These are phyloP conservation scores for Steccherinum ochraceum DNA, from an alignment of 768 basidiomycete genomes.

Conservation along the genomic window DNA sequence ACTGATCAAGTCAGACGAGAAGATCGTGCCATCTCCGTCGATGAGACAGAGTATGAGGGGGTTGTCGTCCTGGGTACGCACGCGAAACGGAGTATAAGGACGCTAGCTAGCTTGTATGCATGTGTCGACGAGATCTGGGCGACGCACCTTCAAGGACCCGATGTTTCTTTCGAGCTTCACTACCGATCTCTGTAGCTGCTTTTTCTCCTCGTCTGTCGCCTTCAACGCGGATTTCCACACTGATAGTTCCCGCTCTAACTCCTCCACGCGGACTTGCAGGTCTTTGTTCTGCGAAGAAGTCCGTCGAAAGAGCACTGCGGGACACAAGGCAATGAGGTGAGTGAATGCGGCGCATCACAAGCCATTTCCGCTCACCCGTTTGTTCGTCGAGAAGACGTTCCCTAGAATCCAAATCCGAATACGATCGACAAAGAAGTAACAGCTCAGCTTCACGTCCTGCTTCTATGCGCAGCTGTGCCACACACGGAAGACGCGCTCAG, in stretches of 20 bases:
- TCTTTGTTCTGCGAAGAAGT: constrained; percentile 26
- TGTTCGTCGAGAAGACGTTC: constrained; percentile 28
- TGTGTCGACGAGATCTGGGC: neutral
- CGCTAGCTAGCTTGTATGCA: neutral
- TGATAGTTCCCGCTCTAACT: constrained; percentile 32
- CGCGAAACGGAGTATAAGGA: neutral
- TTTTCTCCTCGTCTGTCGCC: constrained; percentile 28
- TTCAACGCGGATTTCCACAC: constrained; percentile 35
- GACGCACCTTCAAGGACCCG: constrained; percentile 25
- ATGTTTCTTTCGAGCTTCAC: constrained; percentile 26
- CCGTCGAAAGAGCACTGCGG: constrained; percentile 24
- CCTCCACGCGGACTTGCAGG: constrained; percentile 25
- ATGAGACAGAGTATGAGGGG: constrained; percentile 32
- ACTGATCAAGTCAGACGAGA: constrained; percentile 25
- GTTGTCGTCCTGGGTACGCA: constrained; percentile 31
- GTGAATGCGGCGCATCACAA: no score
- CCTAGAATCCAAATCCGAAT: constrained; percentile 16
- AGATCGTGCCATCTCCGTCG: constrained; percentile 36
- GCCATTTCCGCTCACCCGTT: constrained; percentile 27
- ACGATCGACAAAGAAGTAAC: no score
- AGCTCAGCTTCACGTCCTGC: neutral
- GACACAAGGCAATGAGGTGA: neutral
- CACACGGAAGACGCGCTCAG: neutral
- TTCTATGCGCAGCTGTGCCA: no score
- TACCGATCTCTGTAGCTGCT: constrained; percentile 20